Percentiles rank a stretch among this genome's conserved stretches.
These are phyloP conservation scores for Teunomyces pallodes DNA, from an alignment of 805 yeast genomes.

Conservation along the genomic window DNA sequence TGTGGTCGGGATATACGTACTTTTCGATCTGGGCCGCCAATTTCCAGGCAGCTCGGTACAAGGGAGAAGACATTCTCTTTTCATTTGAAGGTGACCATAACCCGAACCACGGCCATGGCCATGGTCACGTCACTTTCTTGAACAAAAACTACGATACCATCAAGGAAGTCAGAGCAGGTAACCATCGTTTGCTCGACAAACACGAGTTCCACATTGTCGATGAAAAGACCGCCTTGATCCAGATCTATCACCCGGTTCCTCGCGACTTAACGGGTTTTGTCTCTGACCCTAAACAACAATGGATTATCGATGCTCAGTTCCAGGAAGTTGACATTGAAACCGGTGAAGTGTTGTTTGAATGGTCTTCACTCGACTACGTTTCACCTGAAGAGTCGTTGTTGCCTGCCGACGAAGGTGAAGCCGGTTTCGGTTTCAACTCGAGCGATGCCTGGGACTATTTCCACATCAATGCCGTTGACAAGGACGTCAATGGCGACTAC, in stretches of 20 bases:
- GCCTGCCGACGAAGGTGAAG: conserved; percentile 27
- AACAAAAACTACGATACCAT: conserved; percentile 26
- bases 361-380: conserved; percentile 33
- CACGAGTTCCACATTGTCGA: conserved; percentile 36
- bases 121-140: conserved; percentile 31
- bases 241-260: conserved; percentile 32
- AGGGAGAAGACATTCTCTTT: conserved; percentile 25
- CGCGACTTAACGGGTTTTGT: conserved; percentile 27
- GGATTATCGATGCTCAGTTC: conserved; percentile 34
- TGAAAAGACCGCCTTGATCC: conserved; percentile 27
- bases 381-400: conserved; percentile 31
- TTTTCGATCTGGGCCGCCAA: conserved; percentile 22
- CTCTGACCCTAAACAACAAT: conserved; percentile 22
- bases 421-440: conserved; percentile 32
- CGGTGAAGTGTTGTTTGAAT: conserved; percentile 34
- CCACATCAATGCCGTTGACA: conserved; percentile 40
- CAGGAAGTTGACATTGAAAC: conserved; percentile 36
- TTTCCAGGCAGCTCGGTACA: conserved; percentile 9
- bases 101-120: conserved; percentile 23
- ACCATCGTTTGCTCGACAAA: conserved; percentile 31
- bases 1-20: conserved; percentile 36
- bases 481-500: conserved; percentile 32
- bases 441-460: conserved; percentile 39
- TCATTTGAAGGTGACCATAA: conserved; percentile 36
- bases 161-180: conserved; percentile 32